These are phyloP conservation scores for Lachancea kluyveri DNA, from an alignment of 805 yeast genomes.

Conservation along the genomic window DNA sequence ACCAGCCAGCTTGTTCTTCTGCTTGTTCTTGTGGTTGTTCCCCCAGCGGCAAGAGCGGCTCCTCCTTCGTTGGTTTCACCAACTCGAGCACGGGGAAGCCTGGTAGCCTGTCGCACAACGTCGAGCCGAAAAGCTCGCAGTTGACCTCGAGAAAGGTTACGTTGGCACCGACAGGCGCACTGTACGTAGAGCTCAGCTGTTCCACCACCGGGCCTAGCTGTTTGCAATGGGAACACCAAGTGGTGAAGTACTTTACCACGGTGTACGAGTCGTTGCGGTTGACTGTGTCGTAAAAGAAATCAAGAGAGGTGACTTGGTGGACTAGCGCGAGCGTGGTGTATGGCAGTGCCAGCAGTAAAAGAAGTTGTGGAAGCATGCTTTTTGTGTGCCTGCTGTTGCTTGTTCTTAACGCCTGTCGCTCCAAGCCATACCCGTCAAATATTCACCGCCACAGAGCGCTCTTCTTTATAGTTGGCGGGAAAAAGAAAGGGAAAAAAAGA, in stretches of 20 bases:
- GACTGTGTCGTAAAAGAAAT: conserved; percentile 24
- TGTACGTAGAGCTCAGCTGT: conserved; percentile 38
- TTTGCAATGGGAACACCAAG: conserved; percentile 70
- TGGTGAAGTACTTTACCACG: conserved; percentile 43
- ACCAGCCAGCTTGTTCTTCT: conserved; percentile 3
- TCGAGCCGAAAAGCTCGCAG: conserved; percentile 29
- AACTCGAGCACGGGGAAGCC: conserved; percentile 64
- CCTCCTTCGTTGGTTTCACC: conserved; percentile 36
- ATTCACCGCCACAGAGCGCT: too few species aligned
- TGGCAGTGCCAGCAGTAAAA: too few species aligned
- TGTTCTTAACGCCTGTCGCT: too few species aligned
- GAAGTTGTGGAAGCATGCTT: too few species aligned
- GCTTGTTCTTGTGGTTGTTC: too few species aligned
- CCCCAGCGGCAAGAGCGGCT: conserved; percentile 1
- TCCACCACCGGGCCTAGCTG: conserved; percentile 49
- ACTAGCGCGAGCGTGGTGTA: too few species aligned
- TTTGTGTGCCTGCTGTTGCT: too few species aligned
- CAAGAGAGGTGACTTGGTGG: conserved; percentile 16
- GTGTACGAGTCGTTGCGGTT: conserved; percentile 24
- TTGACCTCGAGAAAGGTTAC: conserved; percentile 28
- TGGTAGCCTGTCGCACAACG: conserved; percentile 28
- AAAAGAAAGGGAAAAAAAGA: too few species aligned
- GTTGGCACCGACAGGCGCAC: conserved; percentile 8
- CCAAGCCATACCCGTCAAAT: too few species aligned
- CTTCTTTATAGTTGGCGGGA: too few species aligned